These are phyloP conservation scores for Dictyostelium purpureum DNA, from an alignment of 78 protist genomes.

Conservation along the genomic window DNA sequence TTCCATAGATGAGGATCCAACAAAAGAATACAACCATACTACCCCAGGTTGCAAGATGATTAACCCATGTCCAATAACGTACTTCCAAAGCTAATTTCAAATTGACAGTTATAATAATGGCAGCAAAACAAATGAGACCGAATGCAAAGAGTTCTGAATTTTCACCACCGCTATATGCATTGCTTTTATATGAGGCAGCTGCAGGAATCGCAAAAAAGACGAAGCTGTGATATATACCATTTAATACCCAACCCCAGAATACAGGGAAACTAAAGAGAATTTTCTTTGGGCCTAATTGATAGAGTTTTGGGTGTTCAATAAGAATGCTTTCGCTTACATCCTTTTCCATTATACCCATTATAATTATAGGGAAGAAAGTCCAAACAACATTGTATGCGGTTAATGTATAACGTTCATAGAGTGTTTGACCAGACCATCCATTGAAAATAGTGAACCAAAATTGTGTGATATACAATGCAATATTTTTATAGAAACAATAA, in stretches of 20 bases:
- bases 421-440: slow-evolving; percentile 66
- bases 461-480: slow-evolving; percentile 81
- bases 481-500: slow-evolving; percentile 94
- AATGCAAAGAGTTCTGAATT: slow-evolving; percentile 25
- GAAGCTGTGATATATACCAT: slow-evolving; percentile 69
- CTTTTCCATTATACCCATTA: slow-evolving; percentile 70
- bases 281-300: slow-evolving; percentile 58
- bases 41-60: slow-evolving; percentile 70
- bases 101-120: slow-evolving; percentile 51
- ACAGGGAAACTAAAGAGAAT: slow-evolving; percentile 61
- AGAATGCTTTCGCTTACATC: slow-evolving; percentile 54
- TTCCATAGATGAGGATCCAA: slow-evolving; percentile 36
- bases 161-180: slow-evolving; percentile 1
- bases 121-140: slow-evolving; percentile 19
- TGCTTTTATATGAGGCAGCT: neutral
- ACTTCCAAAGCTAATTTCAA: slow-evolving; percentile 69
- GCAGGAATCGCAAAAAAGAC: slow-evolving; percentile 24
- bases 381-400: slow-evolving; percentile 78
- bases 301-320: slow-evolving; percentile 60
- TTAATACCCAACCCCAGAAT: slow-evolving; percentile 71
- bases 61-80: slow-evolving; percentile 66
- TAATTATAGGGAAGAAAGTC: slow-evolving; percentile 83
- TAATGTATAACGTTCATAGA: slow-evolving; percentile 40
- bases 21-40: slow-evolving; percentile 21
- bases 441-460: slow-evolving; percentile 57